These are phyloP conservation scores for Chytriomyces hyalinus DNA, from an alignment of 192 early-diverging fungal species.

Conservation along the genomic window DNA sequence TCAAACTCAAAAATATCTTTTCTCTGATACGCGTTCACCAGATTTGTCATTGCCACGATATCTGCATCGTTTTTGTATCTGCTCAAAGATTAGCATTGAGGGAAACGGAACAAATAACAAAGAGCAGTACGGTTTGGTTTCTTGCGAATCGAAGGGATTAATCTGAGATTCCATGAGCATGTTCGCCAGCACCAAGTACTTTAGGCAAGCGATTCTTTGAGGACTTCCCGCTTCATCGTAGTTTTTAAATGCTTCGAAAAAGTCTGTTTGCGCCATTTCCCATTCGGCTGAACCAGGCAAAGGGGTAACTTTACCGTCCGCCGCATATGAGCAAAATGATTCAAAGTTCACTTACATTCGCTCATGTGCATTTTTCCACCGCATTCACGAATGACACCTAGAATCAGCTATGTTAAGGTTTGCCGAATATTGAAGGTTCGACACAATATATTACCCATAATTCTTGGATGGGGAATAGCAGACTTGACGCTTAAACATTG, in stretches of 20 bases:
- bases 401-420: not conserved
- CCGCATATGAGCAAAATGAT: not conserved
- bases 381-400: constrained; percentile 89
- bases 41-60: constrained; percentile 90
- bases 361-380: constrained; percentile 98
- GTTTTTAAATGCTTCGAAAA: constrained; percentile 97
- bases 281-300: constrained; percentile 68
- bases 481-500: constrained; percentile 87
- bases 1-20: constrained; percentile 90
- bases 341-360: constrained; percentile 64
- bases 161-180: constrained; percentile 96
- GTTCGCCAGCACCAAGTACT: constrained; percentile 94
- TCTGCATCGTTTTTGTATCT: constrained; percentile 90
- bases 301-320: not conserved
- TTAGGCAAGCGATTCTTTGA: constrained; percentile 90
- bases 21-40: constrained; percentile 89
- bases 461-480: constrained; percentile 93
- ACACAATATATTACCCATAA: constrained; percentile 68
- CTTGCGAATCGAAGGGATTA: constrained; percentile 96
- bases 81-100: not conserved
- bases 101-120: constrained; percentile 10
- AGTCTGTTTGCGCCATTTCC: constrained; percentile 89
- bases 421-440: not conserved
- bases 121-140: constrained; percentile 82
- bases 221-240: constrained; percentile 96